These are phyloP conservation scores for Penicillium janthinellum DNA, from an alignment of 2,329 filamentous ascomycete genomes.

Conservation along the genomic window DNA sequence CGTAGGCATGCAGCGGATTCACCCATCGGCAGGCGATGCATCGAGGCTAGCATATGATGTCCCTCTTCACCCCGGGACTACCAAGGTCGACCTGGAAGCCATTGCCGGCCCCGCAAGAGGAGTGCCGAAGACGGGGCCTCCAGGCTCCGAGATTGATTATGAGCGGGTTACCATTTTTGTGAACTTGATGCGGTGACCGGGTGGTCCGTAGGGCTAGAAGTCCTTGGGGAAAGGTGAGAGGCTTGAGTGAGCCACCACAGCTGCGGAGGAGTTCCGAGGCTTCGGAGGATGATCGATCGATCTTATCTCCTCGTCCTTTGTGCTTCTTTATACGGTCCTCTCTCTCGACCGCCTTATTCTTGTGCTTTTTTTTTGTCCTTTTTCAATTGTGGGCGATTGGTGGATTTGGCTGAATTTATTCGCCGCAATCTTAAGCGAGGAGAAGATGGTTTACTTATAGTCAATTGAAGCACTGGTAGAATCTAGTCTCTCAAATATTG, in stretches of 20 bases:
- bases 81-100: constrained; percentile 76
- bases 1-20: constrained; percentile 64
- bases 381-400: background rate
- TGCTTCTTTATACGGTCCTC: background rate
- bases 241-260: background rate
- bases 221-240: background rate
- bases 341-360: background rate
- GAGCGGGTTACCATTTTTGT: constrained; percentile 78
- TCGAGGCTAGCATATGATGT: constrained; percentile 74
- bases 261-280: background rate
- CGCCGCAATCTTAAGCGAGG: background rate
- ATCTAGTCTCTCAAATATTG: background rate
- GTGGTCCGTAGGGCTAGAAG: background rate
- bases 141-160: constrained; percentile 63
- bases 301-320: background rate
- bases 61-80: constrained; percentile 70
- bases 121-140: constrained; percentile 56
- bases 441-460: background rate
- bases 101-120: constrained; percentile 69
- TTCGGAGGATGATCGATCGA: background rate
- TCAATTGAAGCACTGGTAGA: background rate
- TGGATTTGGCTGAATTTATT: background rate
- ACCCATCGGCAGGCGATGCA: constrained; percentile 50
- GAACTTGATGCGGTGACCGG: constrained; percentile 60
- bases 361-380: background rate